Evolutionary conservation across 495 filamentous ascomycete species (phyloP).

Genomic region (Pyrenula aspistea): DNA sequence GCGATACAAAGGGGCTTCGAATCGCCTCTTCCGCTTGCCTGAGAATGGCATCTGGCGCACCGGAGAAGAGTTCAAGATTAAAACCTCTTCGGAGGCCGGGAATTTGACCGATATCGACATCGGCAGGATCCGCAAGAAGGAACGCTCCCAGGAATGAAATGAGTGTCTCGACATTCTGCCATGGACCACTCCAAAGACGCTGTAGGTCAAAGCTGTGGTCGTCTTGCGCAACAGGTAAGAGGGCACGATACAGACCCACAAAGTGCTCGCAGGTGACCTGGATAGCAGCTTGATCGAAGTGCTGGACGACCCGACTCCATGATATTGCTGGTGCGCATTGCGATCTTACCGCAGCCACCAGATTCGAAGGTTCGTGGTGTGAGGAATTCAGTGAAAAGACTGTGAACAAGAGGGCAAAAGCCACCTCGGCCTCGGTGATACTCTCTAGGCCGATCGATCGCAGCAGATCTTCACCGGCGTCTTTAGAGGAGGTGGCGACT

Average conservation of each 20-base stretch:
- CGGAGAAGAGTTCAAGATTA: conserved; percentile 60
- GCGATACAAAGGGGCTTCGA: conserved; percentile 79
- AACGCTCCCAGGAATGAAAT: conserved; percentile 83
- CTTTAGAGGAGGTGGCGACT: conserved; percentile 37
- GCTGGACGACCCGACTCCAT: conserved; percentile 71
- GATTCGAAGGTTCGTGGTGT: conserved; percentile 58
- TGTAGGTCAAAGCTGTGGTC: conserved; percentile 60
- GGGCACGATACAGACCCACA: conserved; percentile 59
- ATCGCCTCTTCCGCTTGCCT: conserved; percentile 59
- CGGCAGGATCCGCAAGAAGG: conserved; percentile 51
- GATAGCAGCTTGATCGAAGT: conserved; percentile 72
- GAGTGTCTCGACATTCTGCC: conserved; percentile 76
- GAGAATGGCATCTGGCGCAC: conserved; percentile 56
- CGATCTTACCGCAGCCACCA: conserved; percentile 50
- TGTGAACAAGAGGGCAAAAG: conserved; percentile 72
- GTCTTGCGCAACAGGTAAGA: conserved; percentile 56
- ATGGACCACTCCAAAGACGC: conserved; percentile 80
- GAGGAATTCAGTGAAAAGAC: conserved; percentile 53
- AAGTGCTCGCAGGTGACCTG: conserved; percentile 70
- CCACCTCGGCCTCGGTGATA: conserved; percentile 71
- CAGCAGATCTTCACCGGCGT: conserved; percentile 49
- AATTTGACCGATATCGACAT: conserved; percentile 72
- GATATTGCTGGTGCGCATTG: conserved; percentile 50
- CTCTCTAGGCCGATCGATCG: conserved; percentile 52
- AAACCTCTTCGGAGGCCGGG: conserved; percentile 71